Conservation (phyloP, 208 protist species). For the Leishmania aethiopica region DNA sequence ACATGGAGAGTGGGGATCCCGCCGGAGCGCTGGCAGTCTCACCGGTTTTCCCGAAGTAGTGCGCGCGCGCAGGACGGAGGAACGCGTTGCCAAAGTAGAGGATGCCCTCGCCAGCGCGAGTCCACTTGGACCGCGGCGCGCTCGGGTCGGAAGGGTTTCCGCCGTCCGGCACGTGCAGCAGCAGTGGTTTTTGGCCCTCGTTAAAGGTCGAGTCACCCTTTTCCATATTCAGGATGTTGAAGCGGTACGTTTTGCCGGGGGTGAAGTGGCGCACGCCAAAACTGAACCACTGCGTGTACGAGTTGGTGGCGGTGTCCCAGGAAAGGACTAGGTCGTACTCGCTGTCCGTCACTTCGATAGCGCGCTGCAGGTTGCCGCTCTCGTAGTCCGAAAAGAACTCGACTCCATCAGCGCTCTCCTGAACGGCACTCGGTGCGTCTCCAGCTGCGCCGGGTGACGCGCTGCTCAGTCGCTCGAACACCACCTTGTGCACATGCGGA, state of each 20-base stretch:
- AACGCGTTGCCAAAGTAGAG: conserved; percentile 87
- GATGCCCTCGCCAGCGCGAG: conserved; percentile 69
- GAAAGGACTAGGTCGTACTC: conserved; percentile 96
- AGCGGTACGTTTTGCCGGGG: conserved; percentile 84
- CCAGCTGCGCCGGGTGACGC: not conserved
- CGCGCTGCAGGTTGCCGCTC: conserved; percentile 94
- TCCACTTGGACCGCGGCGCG: conserved; percentile 39
- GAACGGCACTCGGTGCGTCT: not conserved
- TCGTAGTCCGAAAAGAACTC: conserved; percentile 94
- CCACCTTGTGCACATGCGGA: conserved; percentile 30
- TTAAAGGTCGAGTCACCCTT: conserved; percentile 95
- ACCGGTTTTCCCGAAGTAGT: conserved; percentile 27
- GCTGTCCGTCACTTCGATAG: conserved; percentile 72
- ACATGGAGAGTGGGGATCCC: not conserved
- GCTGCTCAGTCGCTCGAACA: conserved; percentile 27
- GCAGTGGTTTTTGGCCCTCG: conserved; percentile 92
- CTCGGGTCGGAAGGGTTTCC: not conserved
- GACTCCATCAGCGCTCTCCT: conserved; percentile 36
- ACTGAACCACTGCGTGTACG: conserved; percentile 98
- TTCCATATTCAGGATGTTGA: conserved; percentile 98
- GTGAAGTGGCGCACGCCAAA: conserved; percentile 83
- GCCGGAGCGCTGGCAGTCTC: conserved; percentile 6
- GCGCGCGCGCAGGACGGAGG: conserved; percentile 46
- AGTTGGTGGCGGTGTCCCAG: conserved; percentile 94
- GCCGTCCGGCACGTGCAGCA: conserved; percentile 75